These are phyloP conservation scores for Metschnikowia shivogae DNA, from an alignment of 805 yeast genomes.

Conservation along the genomic window DNA sequence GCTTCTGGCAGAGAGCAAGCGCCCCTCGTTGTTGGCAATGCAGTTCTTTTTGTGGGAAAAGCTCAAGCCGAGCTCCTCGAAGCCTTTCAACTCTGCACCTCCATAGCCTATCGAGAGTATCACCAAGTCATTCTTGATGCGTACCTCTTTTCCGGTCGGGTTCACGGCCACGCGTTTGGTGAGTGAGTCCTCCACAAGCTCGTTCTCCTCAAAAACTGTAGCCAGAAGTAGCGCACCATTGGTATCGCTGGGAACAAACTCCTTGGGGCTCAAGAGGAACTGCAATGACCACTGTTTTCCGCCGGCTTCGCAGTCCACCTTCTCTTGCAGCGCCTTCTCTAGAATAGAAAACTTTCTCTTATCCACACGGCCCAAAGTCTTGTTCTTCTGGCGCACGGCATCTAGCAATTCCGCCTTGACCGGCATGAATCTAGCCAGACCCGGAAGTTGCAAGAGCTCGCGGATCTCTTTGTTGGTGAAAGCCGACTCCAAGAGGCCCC, in stretches of 20 bases:
- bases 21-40: constrained; percentile 33
- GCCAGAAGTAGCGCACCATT: constrained; percentile 39
- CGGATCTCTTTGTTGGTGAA: constrained; percentile 90
- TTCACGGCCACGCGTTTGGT: constrained; percentile 21
- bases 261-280: constrained; percentile 64
- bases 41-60: constrained; percentile 25
- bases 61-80: constrained; percentile 36
- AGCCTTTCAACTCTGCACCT: constrained; percentile 60
- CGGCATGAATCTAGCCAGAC: constrained; percentile 41
- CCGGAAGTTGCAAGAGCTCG: constrained; percentile 64
- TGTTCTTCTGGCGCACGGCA: constrained; percentile 21
- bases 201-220: constrained; percentile 48
- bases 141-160: constrained; percentile 32
- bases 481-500: constrained; percentile 82
- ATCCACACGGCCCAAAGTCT: constrained; percentile 48
- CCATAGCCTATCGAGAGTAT: constrained; percentile 82
- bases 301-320: not conserved
- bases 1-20: constrained; percentile 20
- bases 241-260: constrained; percentile 38
- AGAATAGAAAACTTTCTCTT: constrained; percentile 66
- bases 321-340: constrained; percentile 39
- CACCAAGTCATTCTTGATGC: constrained; percentile 55
- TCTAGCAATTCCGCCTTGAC: constrained; percentile 31
- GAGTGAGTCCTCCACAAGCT: constrained; percentile 36
- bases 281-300: constrained; percentile 58